Evolutionary conservation across 352 stramenopile species (phyloP), one percentile per base, ranked within the genome.

Genomic region (Globisporangium perplexum): DNA sequence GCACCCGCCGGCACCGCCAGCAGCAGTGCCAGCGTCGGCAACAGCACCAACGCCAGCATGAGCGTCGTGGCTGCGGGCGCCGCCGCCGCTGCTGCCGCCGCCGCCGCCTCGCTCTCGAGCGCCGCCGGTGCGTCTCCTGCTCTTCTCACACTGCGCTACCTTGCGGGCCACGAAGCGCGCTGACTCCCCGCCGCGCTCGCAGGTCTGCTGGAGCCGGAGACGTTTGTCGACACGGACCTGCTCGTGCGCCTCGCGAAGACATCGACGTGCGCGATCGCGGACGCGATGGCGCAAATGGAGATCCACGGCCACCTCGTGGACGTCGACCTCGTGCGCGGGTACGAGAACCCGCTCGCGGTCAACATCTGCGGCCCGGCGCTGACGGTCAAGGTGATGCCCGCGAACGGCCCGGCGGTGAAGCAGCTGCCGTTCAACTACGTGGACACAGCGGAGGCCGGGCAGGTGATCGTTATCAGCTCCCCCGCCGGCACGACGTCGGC

Each of bases 301-400:
- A 85, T 93, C 48, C 78, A 87, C 50, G 72, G 78, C 33, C 83
- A 93, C 56, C 66, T 93, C 31, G 71, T 90, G 28, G 78, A 91
- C 55, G 75, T 91, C 41, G 71, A 80, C 44, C 74, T 88, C 18
- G 74, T 90, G 42, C 76, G 73, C 14, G 75, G 79, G 12, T 88
- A 77, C 48, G 59, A 72, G 30, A 68, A 71, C 33, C 75, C 82
- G 17, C 54, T 90, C 24, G 48, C 65, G 1, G 71, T 86, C 49
- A 85, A 88, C 58, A 90, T 93, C 56, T 93, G 77, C 49, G 82
- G 82, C 0, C 76, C 82, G 15, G 82, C 82, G 36, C 60, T 90
- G 23, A 90, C 77, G 17, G 79, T 90, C 52, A 88, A 86, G 57
- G 66, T 89, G 26, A 81, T 93, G 59, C 77, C 82, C 1, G 68